Percentiles rank a stretch among this genome's conserved stretches.
Conservation (phyloP, 495 filamentous ascomycete species). For the Platismatia glauca region DNA sequence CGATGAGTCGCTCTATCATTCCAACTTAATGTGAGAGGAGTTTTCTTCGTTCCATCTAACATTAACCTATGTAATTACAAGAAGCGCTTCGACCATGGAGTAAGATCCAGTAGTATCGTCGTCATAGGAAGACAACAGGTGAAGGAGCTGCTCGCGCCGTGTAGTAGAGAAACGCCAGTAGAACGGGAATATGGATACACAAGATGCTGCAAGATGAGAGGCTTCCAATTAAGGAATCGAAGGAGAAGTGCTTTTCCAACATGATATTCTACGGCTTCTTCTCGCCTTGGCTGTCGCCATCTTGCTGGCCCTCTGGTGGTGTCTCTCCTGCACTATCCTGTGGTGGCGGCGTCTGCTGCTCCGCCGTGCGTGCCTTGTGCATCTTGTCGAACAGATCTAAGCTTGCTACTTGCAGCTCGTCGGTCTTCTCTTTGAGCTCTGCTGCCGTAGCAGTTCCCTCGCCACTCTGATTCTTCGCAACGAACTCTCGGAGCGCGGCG, state of each 20-base stretch:
- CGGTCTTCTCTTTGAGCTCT: slow-evolving; percentile 95
- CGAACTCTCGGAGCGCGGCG: slow-evolving; percentile 72
- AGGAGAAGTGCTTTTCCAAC: slow-evolving; percentile 11
- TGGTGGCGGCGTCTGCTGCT: slow-evolving; percentile 43
- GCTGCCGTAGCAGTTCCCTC: slow-evolving; percentile 76
- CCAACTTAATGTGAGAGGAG: slow-evolving; percentile 12
- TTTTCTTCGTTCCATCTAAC: slow-evolving; percentile 12
- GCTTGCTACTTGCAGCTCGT: slow-evolving; percentile 91
- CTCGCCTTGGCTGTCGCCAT: slow-evolving; percentile 48
- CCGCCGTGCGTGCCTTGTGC: slow-evolving; percentile 86
- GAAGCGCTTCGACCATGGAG: slow-evolving; percentile 14
- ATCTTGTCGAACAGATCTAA: slow-evolving; percentile 99
- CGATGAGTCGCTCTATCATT: background rate
- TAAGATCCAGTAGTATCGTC: slow-evolving; percentile 14
- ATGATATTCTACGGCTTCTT: slow-evolving; percentile 61
- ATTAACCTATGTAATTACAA: slow-evolving; percentile 23
- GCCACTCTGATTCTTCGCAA: slow-evolving; percentile 89
- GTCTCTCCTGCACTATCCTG: slow-evolving; percentile 28
- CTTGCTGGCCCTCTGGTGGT: slow-evolving; percentile 25
- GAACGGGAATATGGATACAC: slow-evolving; percentile 21
- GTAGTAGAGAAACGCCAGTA: slow-evolving; percentile 11
- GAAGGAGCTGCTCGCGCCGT: slow-evolving; percentile 10
- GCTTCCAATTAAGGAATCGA: slow-evolving; percentile 7
- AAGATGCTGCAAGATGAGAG: slow-evolving; percentile 10
- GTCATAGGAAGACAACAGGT: slow-evolving; percentile 12